Evolutionary conservation across 352 stramenopile species (phyloP).

Genomic region (Phytophthora boehmeriae): DNA sequence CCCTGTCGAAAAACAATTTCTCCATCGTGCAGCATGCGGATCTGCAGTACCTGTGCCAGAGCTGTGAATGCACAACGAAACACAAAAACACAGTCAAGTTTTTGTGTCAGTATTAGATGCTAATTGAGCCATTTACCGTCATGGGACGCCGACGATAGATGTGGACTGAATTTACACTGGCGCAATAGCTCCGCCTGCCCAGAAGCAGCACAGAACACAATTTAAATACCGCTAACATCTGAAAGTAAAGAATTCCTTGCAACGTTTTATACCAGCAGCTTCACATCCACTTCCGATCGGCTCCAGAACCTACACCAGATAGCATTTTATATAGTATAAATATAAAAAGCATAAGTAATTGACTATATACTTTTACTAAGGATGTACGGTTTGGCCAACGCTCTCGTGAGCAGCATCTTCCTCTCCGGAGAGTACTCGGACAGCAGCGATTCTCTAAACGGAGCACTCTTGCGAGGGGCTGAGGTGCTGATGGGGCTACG

Average conservation of each 20-base stretch:
- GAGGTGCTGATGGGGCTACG: background rate
- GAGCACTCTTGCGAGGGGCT: background rate
- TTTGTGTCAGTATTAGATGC: no score
- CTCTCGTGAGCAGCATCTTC: constrained; percentile 10
- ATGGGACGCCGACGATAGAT: constrained; percentile 40
- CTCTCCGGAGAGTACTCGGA: constrained; percentile 26
- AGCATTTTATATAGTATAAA: no score
- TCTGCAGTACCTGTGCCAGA: constrained; percentile 36
- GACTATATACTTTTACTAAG: no score
- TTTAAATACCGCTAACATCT: background rate
- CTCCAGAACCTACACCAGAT: constrained; percentile 37
- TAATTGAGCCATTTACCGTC: constrained; percentile 30
- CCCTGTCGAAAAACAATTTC: constrained; percentile 53
- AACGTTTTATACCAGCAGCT: constrained; percentile 38
- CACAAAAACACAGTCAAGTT: no score
- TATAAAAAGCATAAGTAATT: no score
- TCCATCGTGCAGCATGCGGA: constrained; percentile 45
- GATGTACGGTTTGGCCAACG: constrained; percentile 10
- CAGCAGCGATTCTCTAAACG: background rate
- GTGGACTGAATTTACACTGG: constrained; percentile 36
- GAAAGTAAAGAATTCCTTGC: background rate
- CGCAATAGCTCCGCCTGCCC: constrained; percentile 42
- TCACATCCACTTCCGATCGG: constrained; percentile 53
- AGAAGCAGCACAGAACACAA: no score
- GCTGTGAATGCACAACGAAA: constrained; percentile 20